Base-by-base conservation (phyloP, 1,284 basidiomycete genomes). In the Malassezia pachydermatis region DNA sequence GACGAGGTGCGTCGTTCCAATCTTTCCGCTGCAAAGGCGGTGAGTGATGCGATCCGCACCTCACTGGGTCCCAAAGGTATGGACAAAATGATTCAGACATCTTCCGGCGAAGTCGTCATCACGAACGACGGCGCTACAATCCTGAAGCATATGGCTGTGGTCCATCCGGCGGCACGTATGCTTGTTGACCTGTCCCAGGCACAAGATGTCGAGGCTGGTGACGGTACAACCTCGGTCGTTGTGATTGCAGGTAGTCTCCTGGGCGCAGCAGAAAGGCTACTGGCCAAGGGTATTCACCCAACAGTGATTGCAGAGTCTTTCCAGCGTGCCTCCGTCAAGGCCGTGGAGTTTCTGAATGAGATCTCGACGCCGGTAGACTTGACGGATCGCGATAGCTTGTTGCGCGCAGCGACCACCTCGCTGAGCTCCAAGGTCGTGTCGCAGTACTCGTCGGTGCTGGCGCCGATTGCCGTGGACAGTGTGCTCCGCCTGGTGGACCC, bases 61-160 rank as follows among this genome's bases (percentile, higher is more conserved):
- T 95, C 89, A 43, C 76, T 99, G 58, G 94, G 94, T 16, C 94
- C 94, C 38, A 84, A 87, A 74, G 94, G 94, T 60, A 98, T 98
- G 94, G 94, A 98, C 77, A 96, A 95, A 78, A 95, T 95, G 90
- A 98, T 99, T 72, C 89, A 95, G 81, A 98, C 92, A 5, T 76
- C 87, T 5, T 88, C 86, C 72, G 92, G 92, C 60, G 90, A 98
- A 72, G 88, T 94, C 4, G 85, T 98, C 63, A 88, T 99, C 65
- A 98, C 94, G 16, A 99, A 99, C 73, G 94, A 99, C 75, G 94
- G 94, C 37, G 94, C 94, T 10, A 99, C 94, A 9, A 98, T 99
- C 59, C 76, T 99, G 52, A 88, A 88, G 75, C 95, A 88, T 68
- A 90, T 98, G 72, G 89, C 94, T 55, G 94, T 95, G 17, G 76